These are phyloP conservation scores for Flaveria ramosissima DNA, from an alignment of 129 eudicot species.

Conservation along the genomic window DNA sequence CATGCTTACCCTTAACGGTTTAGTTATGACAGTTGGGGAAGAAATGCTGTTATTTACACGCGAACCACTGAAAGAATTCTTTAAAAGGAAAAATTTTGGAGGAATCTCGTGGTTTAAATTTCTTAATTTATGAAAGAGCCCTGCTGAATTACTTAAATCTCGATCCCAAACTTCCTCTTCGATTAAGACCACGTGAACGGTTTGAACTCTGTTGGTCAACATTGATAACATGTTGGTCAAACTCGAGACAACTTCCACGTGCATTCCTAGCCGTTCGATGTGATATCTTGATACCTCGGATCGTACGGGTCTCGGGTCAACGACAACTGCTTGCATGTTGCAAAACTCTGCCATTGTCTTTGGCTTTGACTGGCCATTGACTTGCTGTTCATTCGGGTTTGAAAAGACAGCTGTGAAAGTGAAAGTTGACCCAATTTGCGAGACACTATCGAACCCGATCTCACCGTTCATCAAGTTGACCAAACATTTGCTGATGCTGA, in stretches of 20 bases:
- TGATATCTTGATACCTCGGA: constrained; percentile 81
- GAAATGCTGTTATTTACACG: constrained; percentile 28
- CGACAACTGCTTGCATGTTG: constrained; percentile 73
- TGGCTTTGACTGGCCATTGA: constrained; percentile 44
- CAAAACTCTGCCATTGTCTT: constrained; percentile 50
- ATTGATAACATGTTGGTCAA: constrained; percentile 42
- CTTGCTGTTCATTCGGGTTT: constrained; percentile 43
- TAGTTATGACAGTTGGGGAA: constrained; percentile 55
- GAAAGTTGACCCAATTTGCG: constrained; percentile 78
- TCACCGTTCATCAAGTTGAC: constrained; percentile 90
- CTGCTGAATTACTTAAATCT: constrained; percentile 42
- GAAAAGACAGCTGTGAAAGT: constrained; percentile 73
- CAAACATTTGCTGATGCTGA: constrained; percentile 95
- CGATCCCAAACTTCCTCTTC: constrained; percentile 88
- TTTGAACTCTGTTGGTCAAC: constrained; percentile 38
- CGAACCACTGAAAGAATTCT: constrained; percentile 51
- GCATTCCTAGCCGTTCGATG: constrained; percentile 76
- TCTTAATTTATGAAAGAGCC: constrained; percentile 38
- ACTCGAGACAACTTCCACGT: constrained; percentile 58
- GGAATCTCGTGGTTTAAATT: constrained; percentile 33
- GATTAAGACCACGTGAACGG: constrained; percentile 52
- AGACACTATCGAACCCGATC: constrained; percentile 71
- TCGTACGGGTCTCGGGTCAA: constrained; percentile 76
- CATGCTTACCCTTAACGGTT: constrained; percentile 91
- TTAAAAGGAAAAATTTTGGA: constrained; percentile 59